Evolutionary conservation across 441 rosid species (phyloP).

Genomic region (Euphorbia schlechtendalii): DNA sequence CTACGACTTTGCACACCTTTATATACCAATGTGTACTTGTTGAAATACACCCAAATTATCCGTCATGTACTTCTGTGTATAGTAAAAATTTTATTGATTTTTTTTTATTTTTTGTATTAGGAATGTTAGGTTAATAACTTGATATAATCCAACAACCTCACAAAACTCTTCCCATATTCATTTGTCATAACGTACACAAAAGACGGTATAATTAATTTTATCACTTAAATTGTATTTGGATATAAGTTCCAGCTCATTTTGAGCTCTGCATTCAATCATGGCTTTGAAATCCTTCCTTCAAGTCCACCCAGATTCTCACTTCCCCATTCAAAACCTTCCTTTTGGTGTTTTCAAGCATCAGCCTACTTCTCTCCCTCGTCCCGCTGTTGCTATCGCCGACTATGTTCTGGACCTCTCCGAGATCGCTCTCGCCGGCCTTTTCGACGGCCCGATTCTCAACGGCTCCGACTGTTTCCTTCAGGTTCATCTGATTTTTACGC

Average conservation of each 20-base stretch:
- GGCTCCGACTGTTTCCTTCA: slow-evolving; percentile 74
- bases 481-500: slow-evolving; percentile 29
- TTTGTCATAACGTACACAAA: no score
- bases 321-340: slow-evolving; percentile 94
- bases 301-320: slow-evolving; percentile 61
- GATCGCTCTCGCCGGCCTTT: slow-evolving; percentile 66
- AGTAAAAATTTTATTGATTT: no score
- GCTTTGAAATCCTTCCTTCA: slow-evolving; percentile 64
- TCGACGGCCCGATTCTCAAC: slow-evolving; percentile 57
- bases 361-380: slow-evolving; percentile 44
- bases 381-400: slow-evolving; percentile 81
- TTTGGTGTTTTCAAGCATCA: slow-evolving; percentile 71
- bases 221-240: neutral
- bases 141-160: no score
- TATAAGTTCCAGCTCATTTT: neutral
- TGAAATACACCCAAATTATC: no score
- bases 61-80: no score
- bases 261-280: slow-evolving; percentile 24
- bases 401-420: slow-evolving; percentile 68
- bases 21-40: no score
- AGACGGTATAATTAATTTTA: neutral
- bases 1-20: no score
- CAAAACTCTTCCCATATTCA: no score
- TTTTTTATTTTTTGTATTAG: no score
- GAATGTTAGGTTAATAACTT: no score